Base-by-base conservation (phyloP, 805 yeast species). In the Saccharomycopsis olivae region DNA sequence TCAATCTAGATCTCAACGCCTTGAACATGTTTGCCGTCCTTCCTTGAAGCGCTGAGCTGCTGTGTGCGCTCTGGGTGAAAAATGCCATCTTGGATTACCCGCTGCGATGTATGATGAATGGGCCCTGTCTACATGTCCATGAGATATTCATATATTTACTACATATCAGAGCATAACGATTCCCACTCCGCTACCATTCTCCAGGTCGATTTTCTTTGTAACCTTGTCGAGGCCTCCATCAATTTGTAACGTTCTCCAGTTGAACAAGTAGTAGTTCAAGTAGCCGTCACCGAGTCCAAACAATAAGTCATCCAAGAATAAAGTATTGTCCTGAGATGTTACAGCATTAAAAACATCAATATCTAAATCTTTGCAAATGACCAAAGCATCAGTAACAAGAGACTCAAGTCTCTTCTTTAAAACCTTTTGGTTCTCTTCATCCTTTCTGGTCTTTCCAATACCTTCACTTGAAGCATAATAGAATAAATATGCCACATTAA, bases 321-420 rank as follows among this genome's bases (percentile, higher is more conserved):
- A 62, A 13, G 86, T 69, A 58, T 92, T 92, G 55, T 92, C 98
- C 62, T 87, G 95, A 9, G 87, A 69, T 0, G 96, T 76, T 47
- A 92, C 66, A 8, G 96, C 95, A 57, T 92, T 92, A 69, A 89
- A 85, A 3, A 92, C 97, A 56, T 92, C 98, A 52, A 83, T 84
- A 19, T 70, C 69, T 36, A 66, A 60, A 31, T 65, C 57, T 57
- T 82, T 80, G 21, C 95, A 78, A 29, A 84, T 60, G 38, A 89
- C 71, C 41, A 88, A 68, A 1, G 92, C 87, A 52, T 88, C 95
- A 35, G 64, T 65, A 40, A 87, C 68, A 48, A 89, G 63, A 4
- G 65, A 59, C 19, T 59, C 62, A 48, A 92, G 67, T 49, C 96
- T 69, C 47, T 65, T 63, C 50, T 71, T 69, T 49, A 84, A 64